Percentiles rank a stretch among this genome's conserved stretches.
phyloP scores from a whole-genome alignment of 1,284 basidiomycete species.

The Moesziomyces sp. region DNA sequence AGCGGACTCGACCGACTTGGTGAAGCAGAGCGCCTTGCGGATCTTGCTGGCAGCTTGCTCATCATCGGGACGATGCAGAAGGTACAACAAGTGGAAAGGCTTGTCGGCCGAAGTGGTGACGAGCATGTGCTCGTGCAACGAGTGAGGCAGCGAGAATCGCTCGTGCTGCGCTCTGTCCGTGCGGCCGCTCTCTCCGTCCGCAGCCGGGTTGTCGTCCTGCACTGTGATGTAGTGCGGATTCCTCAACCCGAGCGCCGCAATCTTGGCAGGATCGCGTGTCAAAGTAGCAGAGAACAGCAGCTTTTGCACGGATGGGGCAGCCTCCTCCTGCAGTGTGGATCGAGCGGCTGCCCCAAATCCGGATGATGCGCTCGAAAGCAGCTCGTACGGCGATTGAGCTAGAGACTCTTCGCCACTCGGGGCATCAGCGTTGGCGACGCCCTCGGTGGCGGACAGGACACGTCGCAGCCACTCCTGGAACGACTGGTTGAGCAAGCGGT shows the following conservation, averaged over 20 bases:
- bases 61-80: conserved; percentile 73
- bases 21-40: conserved; percentile 86
- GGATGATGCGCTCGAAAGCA: conserved; percentile 6
- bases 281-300: conserved; percentile 96
- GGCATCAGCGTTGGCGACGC: neutral
- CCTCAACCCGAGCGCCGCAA: conserved; percentile 81
- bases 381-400: conserved; percentile 29
- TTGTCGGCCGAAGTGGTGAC: conserved; percentile 83
- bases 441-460: conserved; percentile 47
- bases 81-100: conserved; percentile 87
- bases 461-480: conserved; percentile 87
- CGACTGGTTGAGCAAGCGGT: conserved; percentile 90
- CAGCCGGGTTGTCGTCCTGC: conserved; percentile 68
- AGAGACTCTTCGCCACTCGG: neutral
- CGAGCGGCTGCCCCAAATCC: conserved; percentile 20
- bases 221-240: conserved; percentile 91
- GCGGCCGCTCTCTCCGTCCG: conserved; percentile 38
- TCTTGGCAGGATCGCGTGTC: conserved; percentile 90
- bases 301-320: conserved; percentile 78
- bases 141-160: conserved; percentile 58
- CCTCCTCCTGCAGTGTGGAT: conserved; percentile 35
- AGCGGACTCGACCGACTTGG: conserved; percentile 93
- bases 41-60: conserved; percentile 63
- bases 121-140: conserved; percentile 75
- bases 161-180: conserved; percentile 44